Percentiles rank a stretch among this genome's conserved stretches.
Evolutionary conservation across 805 yeast species (phyloP).

Genomic region (Zygoascus flipseniorum): DNA sequence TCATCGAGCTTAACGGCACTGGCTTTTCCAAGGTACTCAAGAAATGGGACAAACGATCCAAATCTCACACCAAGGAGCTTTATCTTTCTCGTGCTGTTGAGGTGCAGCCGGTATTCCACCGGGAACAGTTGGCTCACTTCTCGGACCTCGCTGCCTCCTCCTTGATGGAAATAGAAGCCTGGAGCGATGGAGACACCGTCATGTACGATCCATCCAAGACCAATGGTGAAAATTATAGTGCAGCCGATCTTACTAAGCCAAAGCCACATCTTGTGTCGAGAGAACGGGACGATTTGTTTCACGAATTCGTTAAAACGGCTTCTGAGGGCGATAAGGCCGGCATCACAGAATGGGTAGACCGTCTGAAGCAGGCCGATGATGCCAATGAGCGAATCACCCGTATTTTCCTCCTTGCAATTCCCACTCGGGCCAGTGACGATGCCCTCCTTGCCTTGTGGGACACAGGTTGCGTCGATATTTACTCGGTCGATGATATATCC

Average conservation of each 20-base stretch:
- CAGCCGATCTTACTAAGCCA: not conserved
- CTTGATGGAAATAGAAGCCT: slow-evolving; percentile 66
- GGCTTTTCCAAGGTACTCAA: slow-evolving; percentile 93
- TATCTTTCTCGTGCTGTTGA: slow-evolving; percentile 88
- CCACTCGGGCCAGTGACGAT: slow-evolving; percentile 56
- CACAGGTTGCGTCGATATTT: slow-evolving; percentile 48
- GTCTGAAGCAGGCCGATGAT: slow-evolving; percentile 33
- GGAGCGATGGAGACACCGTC: slow-evolving; percentile 43
- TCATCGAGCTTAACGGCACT: slow-evolving; percentile 87
- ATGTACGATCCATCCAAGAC: slow-evolving; percentile 16
- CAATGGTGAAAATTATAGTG: not conserved
- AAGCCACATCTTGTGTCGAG: not conserved
- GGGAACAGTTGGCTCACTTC: slow-evolving; percentile 74
- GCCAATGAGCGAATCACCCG: slow-evolving; percentile 48
- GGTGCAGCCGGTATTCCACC: slow-evolving; percentile 93
- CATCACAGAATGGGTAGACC: slow-evolving; percentile 38
- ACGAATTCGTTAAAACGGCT: slow-evolving; percentile 47
- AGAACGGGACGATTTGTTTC: slow-evolving; percentile 58
- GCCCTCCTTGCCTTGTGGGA: slow-evolving; percentile 43
- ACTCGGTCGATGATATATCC: slow-evolving; percentile 60
- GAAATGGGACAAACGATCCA: slow-evolving; percentile 96
- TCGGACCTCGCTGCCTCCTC: slow-evolving; percentile 52
- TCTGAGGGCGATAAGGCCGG: slow-evolving; percentile 24
- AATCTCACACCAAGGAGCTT: slow-evolving; percentile 87
- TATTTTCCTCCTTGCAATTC: slow-evolving; percentile 61